A percentile compares a stretch with the other conserved stretches of the same genome.
phyloP scores from a whole-genome alignment of 768 basidiomycete genomes.

The Macrolepiota dolichaula region DNA sequence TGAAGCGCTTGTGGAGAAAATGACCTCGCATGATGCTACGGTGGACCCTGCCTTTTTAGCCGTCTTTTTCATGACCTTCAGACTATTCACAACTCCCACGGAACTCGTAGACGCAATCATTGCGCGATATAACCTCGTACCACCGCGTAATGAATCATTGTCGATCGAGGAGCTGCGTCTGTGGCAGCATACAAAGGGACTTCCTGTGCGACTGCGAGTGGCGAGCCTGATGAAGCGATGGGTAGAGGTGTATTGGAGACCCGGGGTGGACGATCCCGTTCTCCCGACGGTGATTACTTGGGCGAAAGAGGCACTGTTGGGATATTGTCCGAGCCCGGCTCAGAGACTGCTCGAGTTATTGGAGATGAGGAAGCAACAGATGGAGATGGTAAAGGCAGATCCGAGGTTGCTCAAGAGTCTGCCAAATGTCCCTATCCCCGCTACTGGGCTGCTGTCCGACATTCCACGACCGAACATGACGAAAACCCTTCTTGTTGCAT shows the following conservation, averaged over 20 bases:
- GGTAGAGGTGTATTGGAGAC: conserved; percentile 89
- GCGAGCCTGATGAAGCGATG: conserved; percentile 93
- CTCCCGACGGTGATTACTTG: conserved; percentile 57
- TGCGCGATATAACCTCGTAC: conserved; percentile 76
- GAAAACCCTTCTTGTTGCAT: conserved; percentile 64
- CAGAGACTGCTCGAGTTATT: conserved; percentile 73
- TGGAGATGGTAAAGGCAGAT: conserved; percentile 47
- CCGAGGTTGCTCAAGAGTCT: conserved; percentile 12
- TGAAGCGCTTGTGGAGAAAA: conserved; percentile 88
- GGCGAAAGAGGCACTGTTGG: conserved; percentile 55
- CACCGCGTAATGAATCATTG: conserved; percentile 52
- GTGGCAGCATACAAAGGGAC: conserved; percentile 87
- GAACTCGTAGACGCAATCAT: conserved; percentile 79
- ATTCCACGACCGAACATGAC: conserved; percentile 87
- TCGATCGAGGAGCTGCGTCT: conserved; percentile 58
- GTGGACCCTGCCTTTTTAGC: conserved; percentile 85
- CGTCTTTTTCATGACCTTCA: conserved; percentile 95
- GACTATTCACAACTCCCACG: conserved; percentile 78
- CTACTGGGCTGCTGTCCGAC: conserved; percentile 46
- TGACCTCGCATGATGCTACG: conserved; percentile 92
- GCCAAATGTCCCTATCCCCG: conserved; percentile 44
- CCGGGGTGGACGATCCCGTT: conserved; percentile 67
- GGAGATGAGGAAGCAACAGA: conserved; percentile 46
- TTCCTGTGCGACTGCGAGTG: conserved; percentile 87
- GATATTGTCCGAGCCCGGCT: conserved; percentile 65